Evolutionary conservation across 441 rosid genomes (phyloP), one percentile per base, ranked within the genome.

Genomic region (Populus hybrid): DNA sequence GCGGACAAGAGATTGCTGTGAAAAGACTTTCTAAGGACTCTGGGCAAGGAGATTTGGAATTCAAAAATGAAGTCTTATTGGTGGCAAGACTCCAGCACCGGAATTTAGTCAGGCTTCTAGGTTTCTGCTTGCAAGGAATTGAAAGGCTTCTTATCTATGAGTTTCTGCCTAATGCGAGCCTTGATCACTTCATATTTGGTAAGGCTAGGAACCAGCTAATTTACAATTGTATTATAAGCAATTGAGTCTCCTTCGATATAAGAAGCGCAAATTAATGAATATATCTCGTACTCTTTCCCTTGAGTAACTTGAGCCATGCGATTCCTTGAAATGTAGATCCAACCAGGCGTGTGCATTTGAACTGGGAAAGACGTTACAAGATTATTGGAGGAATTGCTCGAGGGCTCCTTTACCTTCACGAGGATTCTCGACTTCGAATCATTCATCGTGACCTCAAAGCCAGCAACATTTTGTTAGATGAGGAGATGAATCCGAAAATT

Each of bases 361-460:
- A 82, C n/a, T 93, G 97, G 97, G 74, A 84, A 75, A 79, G 16
- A 72, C 87, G 93, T 14, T 88, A 85, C 80, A 82, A 88, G 69
- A 89, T 91, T 9, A 89, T 82, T 9, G 80, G 76, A 1, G 92
- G 94, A 18, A 87, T 91, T 70, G 91, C 91, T 26, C 82, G 90
- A 77, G 94, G 95, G 10, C 84, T 93, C 24, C 75, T 88, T 1
- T 90, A 90, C 65, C 93, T 91, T 70, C 94, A 93, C 73, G 85
- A 89, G 72, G 94, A 93, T 76, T 90, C 96, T 0, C 82, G 88
- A 76, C 86, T 86, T 36, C 82, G 88, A 73, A 89, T 91, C 24
- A 87, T 91, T 46, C 96, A 93, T 64, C 84, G 93, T 64, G 93
- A 93, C 73, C 82, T 90, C 6, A 93, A 91, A 85, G 90, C 90